phyloP scores from a whole-genome alignment of 345 rosid genomes.

The Cardamine occulta region DNA sequence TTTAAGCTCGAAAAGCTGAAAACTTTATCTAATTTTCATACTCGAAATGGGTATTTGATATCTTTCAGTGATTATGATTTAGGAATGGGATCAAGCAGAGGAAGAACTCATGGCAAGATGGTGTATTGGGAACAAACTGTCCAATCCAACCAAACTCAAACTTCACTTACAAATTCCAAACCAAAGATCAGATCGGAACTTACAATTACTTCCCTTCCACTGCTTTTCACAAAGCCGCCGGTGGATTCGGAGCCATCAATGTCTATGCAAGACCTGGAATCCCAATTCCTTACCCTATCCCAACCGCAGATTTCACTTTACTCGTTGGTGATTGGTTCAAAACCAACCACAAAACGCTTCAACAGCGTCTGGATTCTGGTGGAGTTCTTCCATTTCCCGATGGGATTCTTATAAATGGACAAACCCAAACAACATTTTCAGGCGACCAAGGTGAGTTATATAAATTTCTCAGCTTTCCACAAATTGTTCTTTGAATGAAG shows the following conservation, averaged over 20 bases:
- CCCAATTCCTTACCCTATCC: slow-evolving; percentile 75
- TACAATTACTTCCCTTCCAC: slow-evolving; percentile 86
- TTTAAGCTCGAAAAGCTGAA: neutral
- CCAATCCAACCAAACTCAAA: slow-evolving; percentile 82
- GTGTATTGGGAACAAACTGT: slow-evolving; percentile 83
- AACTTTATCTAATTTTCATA: slow-evolving; percentile 13
- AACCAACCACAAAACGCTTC: slow-evolving; percentile 62
- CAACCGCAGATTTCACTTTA: slow-evolving; percentile 70
- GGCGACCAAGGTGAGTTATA: slow-evolving; percentile 62
- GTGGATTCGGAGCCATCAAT: slow-evolving; percentile 79
- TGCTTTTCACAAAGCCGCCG: slow-evolving; percentile 78
- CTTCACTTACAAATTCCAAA: slow-evolving; percentile 80
- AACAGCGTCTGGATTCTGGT: slow-evolving; percentile 61
- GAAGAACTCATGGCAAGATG: slow-evolving; percentile 93
- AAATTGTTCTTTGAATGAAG: neutral
- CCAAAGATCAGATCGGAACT: slow-evolving; percentile 92
- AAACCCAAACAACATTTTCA: slow-evolving; percentile 50
- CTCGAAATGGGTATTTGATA: neutral
- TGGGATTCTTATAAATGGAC: slow-evolving; percentile 70
- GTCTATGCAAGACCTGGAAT: slow-evolving; percentile 67
- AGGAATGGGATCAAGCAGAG: slow-evolving; percentile 94
- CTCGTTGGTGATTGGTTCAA: slow-evolving; percentile 89
- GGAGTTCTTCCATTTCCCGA: slow-evolving; percentile 66
- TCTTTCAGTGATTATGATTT: neutral
- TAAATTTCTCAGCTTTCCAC: neutral